Conservation (phyloP, 768 basidiomycete genomes). For the Strobilomyces dryophilus region DNA sequence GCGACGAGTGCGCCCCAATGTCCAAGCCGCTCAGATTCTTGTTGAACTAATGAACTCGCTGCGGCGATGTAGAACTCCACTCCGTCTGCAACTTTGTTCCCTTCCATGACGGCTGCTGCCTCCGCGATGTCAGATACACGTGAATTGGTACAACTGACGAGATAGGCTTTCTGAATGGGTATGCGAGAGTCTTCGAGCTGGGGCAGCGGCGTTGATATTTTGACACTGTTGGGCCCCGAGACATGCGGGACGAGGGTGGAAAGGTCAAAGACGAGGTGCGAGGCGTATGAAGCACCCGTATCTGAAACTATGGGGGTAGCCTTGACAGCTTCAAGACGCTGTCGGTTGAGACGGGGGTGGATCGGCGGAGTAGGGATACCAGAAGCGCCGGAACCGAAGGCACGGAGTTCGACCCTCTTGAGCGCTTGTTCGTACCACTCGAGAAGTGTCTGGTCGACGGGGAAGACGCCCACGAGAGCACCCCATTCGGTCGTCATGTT, state of each 20-base stretch:
- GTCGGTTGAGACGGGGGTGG: constrained; percentile 83
- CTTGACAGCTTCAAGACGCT: constrained; percentile 64
- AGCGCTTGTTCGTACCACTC: constrained; percentile 82
- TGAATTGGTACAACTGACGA: constrained; percentile 97
- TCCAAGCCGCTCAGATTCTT: constrained; percentile 78
- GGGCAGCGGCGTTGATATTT: constrained; percentile 90
- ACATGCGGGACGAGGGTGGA: constrained; percentile 93
- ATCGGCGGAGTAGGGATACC: constrained; percentile 64
- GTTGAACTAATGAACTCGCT: constrained; percentile 88
- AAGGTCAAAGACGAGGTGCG: constrained; percentile 87
- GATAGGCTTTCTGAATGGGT: constrained; percentile 93
- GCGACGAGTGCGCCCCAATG: constrained; percentile 84
- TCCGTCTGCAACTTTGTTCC: constrained; percentile 74
- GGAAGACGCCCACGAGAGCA: constrained; percentile 93
- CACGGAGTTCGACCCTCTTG: constrained; percentile 68
- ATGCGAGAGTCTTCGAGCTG: constrained; percentile 70
- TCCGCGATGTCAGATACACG: constrained; percentile 92
- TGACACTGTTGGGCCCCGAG: constrained; percentile 97
- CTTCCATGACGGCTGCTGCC: constrained; percentile 85
- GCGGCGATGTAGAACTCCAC: constrained; percentile 99
- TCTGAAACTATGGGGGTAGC: constrained; percentile 61
- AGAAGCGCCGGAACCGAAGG: constrained; percentile 52
- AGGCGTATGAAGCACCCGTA: constrained; percentile 71
- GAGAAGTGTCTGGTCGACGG: constrained; percentile 77
- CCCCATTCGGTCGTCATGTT: constrained; percentile 99